Evolutionary conservation across 2,329 filamentous ascomycete species (phyloP), one percentile per base, ranked within the genome.

Genomic region (Calonectria pteridis): DNA sequence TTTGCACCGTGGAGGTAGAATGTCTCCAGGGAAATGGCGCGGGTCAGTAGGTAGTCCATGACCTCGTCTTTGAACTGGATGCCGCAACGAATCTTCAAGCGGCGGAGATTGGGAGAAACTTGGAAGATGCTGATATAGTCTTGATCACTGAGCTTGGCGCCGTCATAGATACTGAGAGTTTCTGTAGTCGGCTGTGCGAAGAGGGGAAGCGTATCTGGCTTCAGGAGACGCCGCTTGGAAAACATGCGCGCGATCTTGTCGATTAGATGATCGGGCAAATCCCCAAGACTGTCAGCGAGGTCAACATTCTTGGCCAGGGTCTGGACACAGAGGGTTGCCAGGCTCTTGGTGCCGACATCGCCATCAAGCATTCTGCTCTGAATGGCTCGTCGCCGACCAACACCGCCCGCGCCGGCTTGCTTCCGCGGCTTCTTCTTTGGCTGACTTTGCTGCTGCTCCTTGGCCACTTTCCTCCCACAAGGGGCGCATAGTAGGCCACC

Each of bases 31-130:
- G 89, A 84, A 64, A 91, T 90, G 64, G 94, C 89, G 62, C 94
- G 94, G 69, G 92, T 92, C 26, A 94, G 87, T 80, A 98, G 90
- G 82, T 96, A 98, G 67, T 95, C 91, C 84, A 98, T 89, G 51
- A 95, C 94, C 49, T 89, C 88, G 80, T 98, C 94, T 84, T 98
- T 98, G 88, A 98, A 93, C 81, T 98, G 96, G 64, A 97, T 94
- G n/a, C 93, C 95, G 80, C 96, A 96, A 63, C 94, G 92, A 14
- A 98, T 86, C 76, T 95, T 94, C 71, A 98, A 88, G 53, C 89
- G 89, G 78, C 91, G 91, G 68, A 98, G 86, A 7, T 88, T 88
- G 0, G 94, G 92, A 71, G 94, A 92, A 3, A 92, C 89, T 66
- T 95, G 93, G 75, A 98, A 95, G 51, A 98, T 94, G 76, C 93